phyloP scores from a whole-genome alignment of 169 alveolate species.

The Plasmodium billcollinsi region DNA sequence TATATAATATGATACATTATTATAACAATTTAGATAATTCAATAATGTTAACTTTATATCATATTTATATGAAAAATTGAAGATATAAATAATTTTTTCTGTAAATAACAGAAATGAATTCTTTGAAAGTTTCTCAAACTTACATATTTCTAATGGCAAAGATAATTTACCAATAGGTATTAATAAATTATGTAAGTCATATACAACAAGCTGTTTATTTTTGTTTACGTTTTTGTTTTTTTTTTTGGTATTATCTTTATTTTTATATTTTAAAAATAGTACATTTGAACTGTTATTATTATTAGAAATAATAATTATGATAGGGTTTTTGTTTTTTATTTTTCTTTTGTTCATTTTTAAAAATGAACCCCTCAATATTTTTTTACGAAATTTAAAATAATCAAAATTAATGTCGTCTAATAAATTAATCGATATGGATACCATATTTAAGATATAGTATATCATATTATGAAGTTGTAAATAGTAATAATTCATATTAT shows the following conservation, averaged over 20 bases:
- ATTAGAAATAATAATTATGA: neutral
- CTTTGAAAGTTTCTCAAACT: slow-evolving; percentile 18
- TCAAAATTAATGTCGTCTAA: slow-evolving; percentile 23
- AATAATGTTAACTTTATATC: slow-evolving; percentile 20
- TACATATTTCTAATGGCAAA: slow-evolving; percentile 19
- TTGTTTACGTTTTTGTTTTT: neutral
- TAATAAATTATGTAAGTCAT: slow-evolving; percentile 1
- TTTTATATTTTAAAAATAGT: neutral
- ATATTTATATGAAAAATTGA: slow-evolving; percentile 33
- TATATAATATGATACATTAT: slow-evolving; percentile 4
- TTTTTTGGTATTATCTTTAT: neutral
- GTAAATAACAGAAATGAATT: slow-evolving; percentile 32
- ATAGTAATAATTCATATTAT: neutral
- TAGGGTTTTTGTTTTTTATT: neutral
- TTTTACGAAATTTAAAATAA: slow-evolving; percentile 20
- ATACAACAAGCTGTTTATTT: neutral
- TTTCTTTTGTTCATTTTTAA: neutral
- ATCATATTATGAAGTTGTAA: slow-evolving; percentile 8
- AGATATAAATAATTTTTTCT: slow-evolving; percentile 32
- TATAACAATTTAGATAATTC: slow-evolving; percentile 10
- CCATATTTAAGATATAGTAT: neutral
- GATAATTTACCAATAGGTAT: slow-evolving; percentile 47
- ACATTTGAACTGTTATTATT: slow-evolving; percentile 1
- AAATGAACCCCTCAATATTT: neutral
- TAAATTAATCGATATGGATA: slow-evolving; percentile 12